These are phyloP conservation scores for Diaporthe sp. DNA, from an alignment of 2,329 filamentous ascomycete species.

Conservation along the genomic window DNA sequence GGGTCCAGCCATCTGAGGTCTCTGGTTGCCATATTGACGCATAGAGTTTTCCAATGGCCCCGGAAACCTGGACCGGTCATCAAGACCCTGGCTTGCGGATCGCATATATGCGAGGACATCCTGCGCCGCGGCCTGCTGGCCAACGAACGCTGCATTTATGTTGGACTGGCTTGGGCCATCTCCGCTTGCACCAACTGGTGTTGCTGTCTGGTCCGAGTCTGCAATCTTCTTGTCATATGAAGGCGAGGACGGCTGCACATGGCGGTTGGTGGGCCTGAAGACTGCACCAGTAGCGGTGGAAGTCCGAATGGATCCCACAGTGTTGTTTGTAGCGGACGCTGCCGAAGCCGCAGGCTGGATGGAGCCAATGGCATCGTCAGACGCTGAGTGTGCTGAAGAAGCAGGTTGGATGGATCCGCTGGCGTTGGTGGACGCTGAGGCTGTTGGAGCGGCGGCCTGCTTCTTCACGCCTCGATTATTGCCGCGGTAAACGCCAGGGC, in stretches of 20 bases:
- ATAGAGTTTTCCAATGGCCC: neutral
- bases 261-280: neutral
- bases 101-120: too few species aligned
- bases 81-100: too few species aligned
- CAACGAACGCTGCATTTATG: neutral
- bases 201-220: too few species aligned
- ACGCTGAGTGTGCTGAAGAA: neutral
- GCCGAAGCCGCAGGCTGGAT: neutral
- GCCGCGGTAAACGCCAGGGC: too few species aligned
- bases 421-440: neutral
- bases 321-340: neutral
- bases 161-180: neutral
- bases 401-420: neutral
- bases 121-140: neutral
- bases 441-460: neutral
- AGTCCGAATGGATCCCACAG: neutral
- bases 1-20: neutral
- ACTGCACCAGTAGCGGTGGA: neutral
- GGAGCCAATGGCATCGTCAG: neutral
- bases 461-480: neutral
- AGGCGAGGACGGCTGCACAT: neutral
- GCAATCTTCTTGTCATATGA: too few species aligned
- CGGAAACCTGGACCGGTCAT: neutral
- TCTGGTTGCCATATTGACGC: neutral
- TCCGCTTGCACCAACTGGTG: too few species aligned